Percentiles rank a stretch among this genome's conserved stretches.
These are phyloP conservation scores for Lagenidium giganteum DNA, from an alignment of 352 stramenopile species.

Conservation along the genomic window DNA sequence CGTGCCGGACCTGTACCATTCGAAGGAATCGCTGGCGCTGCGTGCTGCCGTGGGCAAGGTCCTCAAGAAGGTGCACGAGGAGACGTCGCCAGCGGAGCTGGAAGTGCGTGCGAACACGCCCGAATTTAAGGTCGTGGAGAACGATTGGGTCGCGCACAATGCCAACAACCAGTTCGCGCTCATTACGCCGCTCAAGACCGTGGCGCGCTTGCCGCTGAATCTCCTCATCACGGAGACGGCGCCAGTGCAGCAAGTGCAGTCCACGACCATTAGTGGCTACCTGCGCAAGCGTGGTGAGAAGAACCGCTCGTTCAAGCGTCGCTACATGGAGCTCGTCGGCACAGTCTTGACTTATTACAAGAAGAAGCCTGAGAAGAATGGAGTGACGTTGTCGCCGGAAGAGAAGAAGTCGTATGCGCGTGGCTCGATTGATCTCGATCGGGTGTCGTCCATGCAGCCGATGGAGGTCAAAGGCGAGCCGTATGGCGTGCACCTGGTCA, in stretches of 20 bases:
- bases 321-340: slow-evolving; percentile 83
- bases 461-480: slow-evolving; percentile 57
- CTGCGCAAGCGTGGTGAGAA: slow-evolving; percentile 81
- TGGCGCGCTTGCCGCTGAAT: slow-evolving; percentile 61
- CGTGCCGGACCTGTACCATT: slow-evolving; percentile 66
- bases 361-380: slow-evolving; percentile 81
- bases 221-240: slow-evolving; percentile 64
- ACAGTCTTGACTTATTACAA: slow-evolving; percentile 78
- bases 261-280: slow-evolving; percentile 61
- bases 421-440: slow-evolving; percentile 73
- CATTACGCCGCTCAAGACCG: slow-evolving; percentile 80
- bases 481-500: slow-evolving; percentile 80
- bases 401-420: slow-evolving; percentile 75
- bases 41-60: slow-evolving; percentile 67
- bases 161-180: slow-evolving; percentile 77
- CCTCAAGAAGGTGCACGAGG: slow-evolving; percentile 71
- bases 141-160: slow-evolving; percentile 84
- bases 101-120: slow-evolving; percentile 87
- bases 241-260: slow-evolving; percentile 24
- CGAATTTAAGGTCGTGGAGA: slow-evolving; percentile 81
- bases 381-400: slow-evolving; percentile 54
- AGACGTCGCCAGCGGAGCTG: slow-evolving; percentile 76
- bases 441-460: slow-evolving; percentile 74
- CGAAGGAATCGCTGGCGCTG: slow-evolving; percentile 80
- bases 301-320: slow-evolving; percentile 77